phyloP scores from a whole-genome alignment of 2,329 filamentous ascomycete genomes.

The Fusarium sp. region DNA sequence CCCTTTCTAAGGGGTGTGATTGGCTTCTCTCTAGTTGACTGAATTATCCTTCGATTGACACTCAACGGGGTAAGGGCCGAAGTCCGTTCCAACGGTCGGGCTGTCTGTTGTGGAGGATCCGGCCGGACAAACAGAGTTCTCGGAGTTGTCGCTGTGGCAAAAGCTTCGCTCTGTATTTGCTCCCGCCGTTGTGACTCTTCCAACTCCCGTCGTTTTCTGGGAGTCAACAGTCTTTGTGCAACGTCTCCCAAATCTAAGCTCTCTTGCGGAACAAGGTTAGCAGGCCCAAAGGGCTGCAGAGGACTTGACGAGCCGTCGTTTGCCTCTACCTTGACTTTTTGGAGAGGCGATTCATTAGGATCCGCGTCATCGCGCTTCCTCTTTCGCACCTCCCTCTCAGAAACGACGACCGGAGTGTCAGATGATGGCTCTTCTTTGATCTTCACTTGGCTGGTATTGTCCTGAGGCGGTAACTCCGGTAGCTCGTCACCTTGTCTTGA shows the following conservation, averaged over 20 bases:
- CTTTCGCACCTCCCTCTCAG: constrained; percentile 65
- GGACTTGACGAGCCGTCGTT: constrained; percentile 51
- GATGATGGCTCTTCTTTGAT: constrained; percentile 70
- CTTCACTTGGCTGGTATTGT: constrained; percentile 14
- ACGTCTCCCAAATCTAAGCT: constrained; percentile 70
- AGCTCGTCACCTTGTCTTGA: constrained; percentile 43
- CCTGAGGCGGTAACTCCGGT: constrained; percentile 38
- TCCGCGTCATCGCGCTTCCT: constrained; percentile 56
- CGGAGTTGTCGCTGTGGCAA: constrained; percentile 29
- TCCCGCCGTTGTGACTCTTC: constrained; percentile 35
- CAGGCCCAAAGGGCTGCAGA: constrained; percentile 38
- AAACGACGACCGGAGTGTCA: constrained; percentile 66
- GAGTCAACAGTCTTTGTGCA: constrained; percentile 53
- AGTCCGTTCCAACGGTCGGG: constrained; percentile 36
- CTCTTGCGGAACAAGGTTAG: constrained; percentile 61
- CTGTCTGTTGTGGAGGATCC: constrained; percentile 36
- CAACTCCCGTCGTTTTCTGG: constrained; percentile 54
- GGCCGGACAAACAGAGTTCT: constrained; percentile 41
- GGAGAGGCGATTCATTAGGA: constrained; percentile 41
- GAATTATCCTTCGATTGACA: constrained; percentile 51
- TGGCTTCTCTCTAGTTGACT: constrained; percentile 44
- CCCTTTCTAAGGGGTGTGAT: constrained; percentile 41
- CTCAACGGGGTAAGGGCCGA: constrained; percentile 57
- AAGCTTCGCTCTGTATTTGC: constrained; percentile 22
- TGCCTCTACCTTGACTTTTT: constrained; percentile 61